Conservation (phyloP, 768 basidiomycete genomes). For the Suillus decipiens region DNA sequence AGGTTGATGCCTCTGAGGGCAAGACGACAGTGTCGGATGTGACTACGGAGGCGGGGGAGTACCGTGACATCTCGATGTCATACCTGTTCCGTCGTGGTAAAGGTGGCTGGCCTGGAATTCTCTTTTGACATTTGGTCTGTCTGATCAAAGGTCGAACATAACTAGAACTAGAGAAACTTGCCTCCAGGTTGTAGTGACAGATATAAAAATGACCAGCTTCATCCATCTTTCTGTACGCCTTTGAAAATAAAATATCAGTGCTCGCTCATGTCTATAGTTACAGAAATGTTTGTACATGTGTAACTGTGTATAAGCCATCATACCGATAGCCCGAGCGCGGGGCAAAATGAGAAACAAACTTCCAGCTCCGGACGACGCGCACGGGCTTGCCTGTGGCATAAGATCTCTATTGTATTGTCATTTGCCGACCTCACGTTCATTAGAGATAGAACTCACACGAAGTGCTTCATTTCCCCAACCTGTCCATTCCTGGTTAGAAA, state of each 20-base stretch:
- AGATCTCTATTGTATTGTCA: constrained; percentile 21
- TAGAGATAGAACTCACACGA: constrained; percentile 13
- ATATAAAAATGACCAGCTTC: constrained; percentile 10
- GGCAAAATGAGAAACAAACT: constrained; percentile 23
- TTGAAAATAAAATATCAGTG: neutral
- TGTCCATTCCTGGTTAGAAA: constrained; percentile 25
- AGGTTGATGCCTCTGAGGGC: neutral
- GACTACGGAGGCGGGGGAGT: neutral
- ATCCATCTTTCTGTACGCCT: constrained; percentile 26
- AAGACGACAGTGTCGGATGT: constrained; percentile 1
- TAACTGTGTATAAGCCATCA: constrained; percentile 32
- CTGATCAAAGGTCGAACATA: neutral
- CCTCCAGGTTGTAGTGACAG: constrained; percentile 31
- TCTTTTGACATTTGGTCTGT: constrained; percentile 16
- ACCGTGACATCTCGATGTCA: neutral
- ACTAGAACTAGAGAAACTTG: neutral
- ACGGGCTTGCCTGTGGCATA: constrained; percentile 20
- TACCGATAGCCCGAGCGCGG: constrained; percentile 29
- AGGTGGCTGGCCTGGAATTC: constrained; percentile 29
- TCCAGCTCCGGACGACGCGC: constrained; percentile 29
- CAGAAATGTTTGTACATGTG: constrained; percentile 17
- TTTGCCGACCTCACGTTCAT: neutral
- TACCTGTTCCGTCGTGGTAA: constrained; percentile 12
- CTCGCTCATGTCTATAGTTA: neutral
- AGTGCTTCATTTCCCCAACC: constrained; percentile 16